Evolutionary conservation across 2,329 filamentous ascomycete genomes (phyloP).

Genomic region (Arthrobotrys entomopaga): DNA sequence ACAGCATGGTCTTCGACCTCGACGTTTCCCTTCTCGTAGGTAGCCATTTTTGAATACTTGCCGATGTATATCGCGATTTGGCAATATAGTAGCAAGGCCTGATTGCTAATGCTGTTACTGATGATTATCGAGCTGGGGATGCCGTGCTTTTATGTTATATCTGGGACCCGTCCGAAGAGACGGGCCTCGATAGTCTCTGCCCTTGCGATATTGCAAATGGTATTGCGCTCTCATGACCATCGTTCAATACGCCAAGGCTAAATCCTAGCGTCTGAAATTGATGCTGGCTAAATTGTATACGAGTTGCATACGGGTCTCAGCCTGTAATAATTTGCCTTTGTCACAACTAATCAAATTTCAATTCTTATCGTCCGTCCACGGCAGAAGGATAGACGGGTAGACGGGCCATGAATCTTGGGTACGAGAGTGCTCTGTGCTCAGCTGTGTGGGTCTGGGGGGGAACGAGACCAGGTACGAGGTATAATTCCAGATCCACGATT

Average conservation of each 20-base stretch:
- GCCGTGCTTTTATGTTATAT: slow-evolving; percentile 18
- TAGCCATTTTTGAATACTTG: slow-evolving; percentile 12
- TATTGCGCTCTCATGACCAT: slow-evolving; percentile 8
- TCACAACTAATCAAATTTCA: too few species aligned
- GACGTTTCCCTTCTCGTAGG: slow-evolving; percentile 18
- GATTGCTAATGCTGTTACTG: neutral
- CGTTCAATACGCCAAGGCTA: slow-evolving; percentile 12
- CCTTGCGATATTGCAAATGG: slow-evolving; percentile 14
- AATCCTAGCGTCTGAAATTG: neutral
- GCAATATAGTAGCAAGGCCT: slow-evolving; percentile 11
- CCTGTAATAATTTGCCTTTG: neutral
- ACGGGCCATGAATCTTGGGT: too few species aligned
- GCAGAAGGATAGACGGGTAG: too few species aligned
- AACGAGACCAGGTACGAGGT: neutral
- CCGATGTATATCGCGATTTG: neutral
- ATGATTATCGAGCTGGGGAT: slow-evolving; percentile 7
- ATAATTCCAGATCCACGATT: too few species aligned
- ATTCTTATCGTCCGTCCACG: too few species aligned
- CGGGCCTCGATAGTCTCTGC: neutral
- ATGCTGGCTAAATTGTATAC: slow-evolving; percentile 3
- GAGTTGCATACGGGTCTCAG: slow-evolving; percentile 16
- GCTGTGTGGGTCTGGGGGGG: too few species aligned
- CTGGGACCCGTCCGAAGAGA: neutral
- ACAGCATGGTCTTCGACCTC: slow-evolving; percentile 17
- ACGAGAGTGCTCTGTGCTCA: too few species aligned